Percentiles rank a stretch among this genome's conserved stretches.
phyloP scores from a whole-genome alignment of 257 asterid species.

The Penstemon eatonii region DNA sequence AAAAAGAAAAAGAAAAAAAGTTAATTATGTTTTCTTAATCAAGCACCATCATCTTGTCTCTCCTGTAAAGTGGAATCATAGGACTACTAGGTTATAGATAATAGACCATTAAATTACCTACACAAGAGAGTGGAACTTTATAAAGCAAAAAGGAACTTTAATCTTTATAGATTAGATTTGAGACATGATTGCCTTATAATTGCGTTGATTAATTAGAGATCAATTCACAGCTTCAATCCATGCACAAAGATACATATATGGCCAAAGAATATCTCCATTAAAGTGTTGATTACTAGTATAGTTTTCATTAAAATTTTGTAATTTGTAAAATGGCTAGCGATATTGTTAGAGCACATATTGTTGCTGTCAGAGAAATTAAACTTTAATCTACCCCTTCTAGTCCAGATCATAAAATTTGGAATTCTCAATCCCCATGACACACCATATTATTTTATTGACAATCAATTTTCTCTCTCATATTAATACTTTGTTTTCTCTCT shows the following conservation, averaged over 20 bases:
- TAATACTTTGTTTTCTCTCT: too few relatives aligned
- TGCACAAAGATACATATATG: conserved; percentile 13
- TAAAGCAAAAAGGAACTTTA: conserved; percentile 32
- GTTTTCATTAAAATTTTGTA: too few relatives aligned
- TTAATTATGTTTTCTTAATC: background rate
- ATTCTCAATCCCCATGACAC: too few relatives aligned
- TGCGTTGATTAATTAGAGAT: conserved; percentile 23
- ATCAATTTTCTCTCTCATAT: too few relatives aligned
- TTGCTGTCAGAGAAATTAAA: too few relatives aligned
- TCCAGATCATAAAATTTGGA: too few relatives aligned
- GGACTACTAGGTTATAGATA: conserved; percentile 29
- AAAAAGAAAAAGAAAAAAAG: too few relatives aligned
- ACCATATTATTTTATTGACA: too few relatives aligned
- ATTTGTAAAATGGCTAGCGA: too few relatives aligned
- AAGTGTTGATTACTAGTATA: too few relatives aligned
- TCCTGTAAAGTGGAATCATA: conserved; percentile 22
- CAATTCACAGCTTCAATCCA: background rate
- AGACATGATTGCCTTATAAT: conserved; percentile 39
- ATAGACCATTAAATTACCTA: conserved; percentile 12
- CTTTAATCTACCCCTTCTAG: too few relatives aligned
- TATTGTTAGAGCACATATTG: too few relatives aligned
- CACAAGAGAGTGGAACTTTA: conserved; percentile 33
- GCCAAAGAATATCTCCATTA: background rate
- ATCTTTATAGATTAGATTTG: conserved; percentile 33
- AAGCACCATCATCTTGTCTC: conserved; percentile 26